Base-by-base conservation (phyloP, 202 grass and related monocot genomes). In the Sporobolus alterniflorus region DNA sequence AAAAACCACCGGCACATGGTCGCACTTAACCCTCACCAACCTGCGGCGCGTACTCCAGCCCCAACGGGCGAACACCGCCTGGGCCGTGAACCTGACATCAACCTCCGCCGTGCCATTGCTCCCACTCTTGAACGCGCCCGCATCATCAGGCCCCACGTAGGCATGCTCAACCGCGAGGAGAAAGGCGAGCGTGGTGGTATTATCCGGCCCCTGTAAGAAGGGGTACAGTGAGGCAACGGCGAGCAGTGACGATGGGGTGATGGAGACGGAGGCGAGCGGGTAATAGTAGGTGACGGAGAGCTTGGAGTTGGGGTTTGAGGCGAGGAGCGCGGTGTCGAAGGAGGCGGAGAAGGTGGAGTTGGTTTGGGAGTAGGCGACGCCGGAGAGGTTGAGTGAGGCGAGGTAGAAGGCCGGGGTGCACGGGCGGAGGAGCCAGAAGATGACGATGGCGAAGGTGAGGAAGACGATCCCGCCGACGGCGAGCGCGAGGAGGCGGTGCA, bases 351-450 rank as follows among this genome's bases (percentile, higher is more conserved):
- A 73, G 47, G 84, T 51, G 32, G 89, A 84, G 51, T 88, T 90
- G 61, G 83, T 21, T 7, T 54, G n/a, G 59, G 83, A 86, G 74
- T 94, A 74, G 67, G 91, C 76, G 73, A 96, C 87, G 47, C 82
- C 78, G 71, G 89, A 86, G 41, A 99, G 64, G 4, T 85, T 52
- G 31, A 87, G 89, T 0, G 96, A 83, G 12, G 93, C 33, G 64
- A 99, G 83, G 21, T 89, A 83, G 85, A 99, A 89, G 78, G 69
- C 65, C 0, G 96, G 96, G 0, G 82, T 61, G 11, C 85, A 91
- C 9, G 93, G 93, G 43, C 93, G 93, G 89, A 99, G 96, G 54
- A 94, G 89, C 93, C 91, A 99, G 71, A 96, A 63, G 89, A 99
- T 92, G 82, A 99, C 83, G 77, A 79, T 85, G 85, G 64, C 78